Evolutionary conservation across 352 stramenopile genomes (phyloP).

Genomic region (Phytophthora macrochlamydospora): DNA sequence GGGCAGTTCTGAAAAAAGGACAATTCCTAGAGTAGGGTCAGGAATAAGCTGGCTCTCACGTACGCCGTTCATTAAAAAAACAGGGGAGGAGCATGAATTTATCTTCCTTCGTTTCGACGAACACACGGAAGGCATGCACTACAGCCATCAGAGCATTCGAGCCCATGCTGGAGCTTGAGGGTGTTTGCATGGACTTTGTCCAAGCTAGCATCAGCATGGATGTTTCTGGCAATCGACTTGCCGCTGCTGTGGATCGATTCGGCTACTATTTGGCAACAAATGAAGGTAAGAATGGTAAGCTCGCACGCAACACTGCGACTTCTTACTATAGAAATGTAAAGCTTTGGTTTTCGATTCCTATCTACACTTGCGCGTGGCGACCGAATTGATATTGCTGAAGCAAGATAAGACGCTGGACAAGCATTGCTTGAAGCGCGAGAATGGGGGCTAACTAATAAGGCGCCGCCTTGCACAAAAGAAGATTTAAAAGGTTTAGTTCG

Average conservation of each 20-base stretch:
- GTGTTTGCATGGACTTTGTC: slow-evolving; percentile 4
- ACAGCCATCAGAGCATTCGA: slow-evolving; percentile 8
- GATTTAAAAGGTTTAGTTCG: slow-evolving; percentile 15
- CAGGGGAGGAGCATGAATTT: slow-evolving; percentile 5
- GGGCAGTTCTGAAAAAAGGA: not conserved
- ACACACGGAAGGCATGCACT: slow-evolving; percentile 4
- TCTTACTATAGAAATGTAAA: slow-evolving; percentile 12
- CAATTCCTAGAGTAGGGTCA: not conserved
- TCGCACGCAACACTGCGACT: slow-evolving; percentile 11
- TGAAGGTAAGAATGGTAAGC: slow-evolving; percentile 13
- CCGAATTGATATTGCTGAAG: slow-evolving; percentile 9
- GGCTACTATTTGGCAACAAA: slow-evolving; percentile 6
- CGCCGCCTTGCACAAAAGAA: slow-evolving; percentile 25
- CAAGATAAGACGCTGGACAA: slow-evolving; percentile 5
- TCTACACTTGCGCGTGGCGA: slow-evolving; percentile 7
- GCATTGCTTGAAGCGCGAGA: slow-evolving; percentile 21
- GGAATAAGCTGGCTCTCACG: not conserved
- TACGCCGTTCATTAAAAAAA: not conserved
- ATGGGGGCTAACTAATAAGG: slow-evolving; percentile 33
- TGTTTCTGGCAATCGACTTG: slow-evolving; percentile 3
- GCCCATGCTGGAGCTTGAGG: slow-evolving; percentile 5
- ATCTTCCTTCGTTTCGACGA: slow-evolving; percentile 3
- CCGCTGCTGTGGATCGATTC: slow-evolving; percentile 7
- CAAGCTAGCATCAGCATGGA: slow-evolving; percentile 4
- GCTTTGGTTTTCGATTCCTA: slow-evolving; percentile 7